Base-by-base conservation (phyloP, 2,329 filamentous ascomycete species). In the Biscogniauxia marginata region DNA sequence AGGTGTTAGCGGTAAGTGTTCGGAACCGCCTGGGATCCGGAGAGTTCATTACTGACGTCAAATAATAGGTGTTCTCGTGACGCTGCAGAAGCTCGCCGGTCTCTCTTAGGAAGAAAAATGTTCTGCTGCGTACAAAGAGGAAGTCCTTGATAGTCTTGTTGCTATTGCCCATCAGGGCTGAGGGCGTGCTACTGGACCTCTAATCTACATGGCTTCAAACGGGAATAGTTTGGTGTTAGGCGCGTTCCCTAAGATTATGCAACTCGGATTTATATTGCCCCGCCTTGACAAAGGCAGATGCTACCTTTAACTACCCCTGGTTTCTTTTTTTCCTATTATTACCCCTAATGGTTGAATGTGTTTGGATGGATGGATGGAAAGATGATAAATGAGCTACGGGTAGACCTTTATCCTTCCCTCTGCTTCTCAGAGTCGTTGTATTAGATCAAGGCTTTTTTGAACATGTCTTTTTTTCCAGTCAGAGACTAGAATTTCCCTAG, bases 1-100 rank as follows among this genome's bases (percentile, higher is more conserved):
- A 72, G 93, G 93, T 63, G 91, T 96, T 46, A 96, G 90, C 72
- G 93, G 93, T 90, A 79, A 75, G 85, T 79, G n/a, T n/a, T n/a
- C 1, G 13, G n/a, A 22, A 16, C 19, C 46, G 44, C 24, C 8
- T 25, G 9, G 20, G 20, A 48, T 47, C 34, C 9, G n/a, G 25
- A 47, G 46, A 18, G 13, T 21, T 43, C 4, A 30, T 25, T 20
- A 46, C 43, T 52, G 20, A 52, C 20, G n/a, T 13, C 20, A 39
- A 9, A 18, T 24, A 47, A 9, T 50, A 81, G 79, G 79, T 59
- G 79, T 81, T 45, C 73, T 82, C 46, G 77, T 80, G 34, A 80
- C 79, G 49, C 69, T 84, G 49, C 80, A 83, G 63, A 81, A 78
- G 61, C 72, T 84, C 50, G 79, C 77, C 9, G 64, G 71, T 57